Percentiles rank a stretch among this genome's conserved stretches.
These are phyloP conservation scores for Neostapfia colusana DNA, from an alignment of 176 grass and related monocot genomes.

Conservation along the genomic window DNA sequence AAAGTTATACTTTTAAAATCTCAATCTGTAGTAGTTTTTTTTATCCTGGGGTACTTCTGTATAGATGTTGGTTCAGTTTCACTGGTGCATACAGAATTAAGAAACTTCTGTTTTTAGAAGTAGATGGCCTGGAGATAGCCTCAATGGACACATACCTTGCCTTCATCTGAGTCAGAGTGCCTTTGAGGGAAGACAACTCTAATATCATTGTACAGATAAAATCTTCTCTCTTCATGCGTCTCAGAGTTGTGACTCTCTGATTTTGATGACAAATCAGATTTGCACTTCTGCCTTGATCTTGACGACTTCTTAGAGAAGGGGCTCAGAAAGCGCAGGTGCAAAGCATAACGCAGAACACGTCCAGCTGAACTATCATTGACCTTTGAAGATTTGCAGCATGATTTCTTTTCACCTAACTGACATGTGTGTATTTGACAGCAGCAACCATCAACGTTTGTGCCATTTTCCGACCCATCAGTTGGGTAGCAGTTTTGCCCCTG, in stretches of 20 bases:
- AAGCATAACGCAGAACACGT: slow-evolving; percentile 82
- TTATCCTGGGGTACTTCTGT: slow-evolving; percentile 1
- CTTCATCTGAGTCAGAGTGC: slow-evolving; percentile 90
- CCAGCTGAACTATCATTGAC: slow-evolving; percentile 61
- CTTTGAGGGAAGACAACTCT: slow-evolving; percentile 95
- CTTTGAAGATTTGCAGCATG: slow-evolving; percentile 50
- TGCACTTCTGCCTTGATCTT: slow-evolving; percentile 63
- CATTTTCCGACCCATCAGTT: slow-evolving; percentile 32
- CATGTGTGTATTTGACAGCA: slow-evolving; percentile 41
- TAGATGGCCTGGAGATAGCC: slow-evolving; percentile 9
- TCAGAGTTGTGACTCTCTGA: neutral
- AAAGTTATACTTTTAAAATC: neutral
- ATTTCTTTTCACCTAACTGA: slow-evolving; percentile 36
- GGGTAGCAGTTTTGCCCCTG: slow-evolving; percentile 25
- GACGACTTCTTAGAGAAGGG: slow-evolving; percentile 57
- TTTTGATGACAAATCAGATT: slow-evolving; percentile 57
- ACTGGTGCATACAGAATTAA: neutral
- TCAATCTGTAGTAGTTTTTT: neutral
- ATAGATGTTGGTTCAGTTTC: neutral
- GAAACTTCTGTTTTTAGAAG: neutral
- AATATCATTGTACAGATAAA: slow-evolving; percentile 94
- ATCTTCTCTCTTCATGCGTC: slow-evolving; percentile 56
- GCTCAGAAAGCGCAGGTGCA: slow-evolving; percentile 88
- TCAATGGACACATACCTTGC: slow-evolving; percentile 64
- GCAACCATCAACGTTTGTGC: slow-evolving; percentile 26